Conservation (phyloP, 257 asterid genomes). For the Solanum corneliomulleri region DNA sequence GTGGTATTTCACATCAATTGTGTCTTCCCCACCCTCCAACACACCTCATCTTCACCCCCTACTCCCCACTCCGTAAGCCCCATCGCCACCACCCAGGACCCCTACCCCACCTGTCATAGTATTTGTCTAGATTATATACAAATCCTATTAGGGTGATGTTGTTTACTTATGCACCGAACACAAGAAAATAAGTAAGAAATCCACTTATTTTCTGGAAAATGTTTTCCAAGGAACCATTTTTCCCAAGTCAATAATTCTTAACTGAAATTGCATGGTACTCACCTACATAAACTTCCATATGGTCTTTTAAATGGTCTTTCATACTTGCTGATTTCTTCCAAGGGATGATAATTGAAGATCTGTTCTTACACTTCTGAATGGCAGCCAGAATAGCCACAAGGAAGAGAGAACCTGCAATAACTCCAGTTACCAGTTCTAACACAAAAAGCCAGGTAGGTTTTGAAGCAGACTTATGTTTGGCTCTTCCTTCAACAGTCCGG, state of each 20-base stretch:
- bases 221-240: neutral
- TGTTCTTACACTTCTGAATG: slow-evolving; percentile 47
- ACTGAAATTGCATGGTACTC: slow-evolving; percentile 1
- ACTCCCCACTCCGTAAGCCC: neutral
- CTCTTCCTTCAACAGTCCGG: slow-evolving; percentile 25
- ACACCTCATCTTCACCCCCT: neutral
- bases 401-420: slow-evolving; percentile 56
- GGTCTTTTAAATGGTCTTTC: slow-evolving; percentile 56
- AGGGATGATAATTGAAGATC: slow-evolving; percentile 64
- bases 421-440: slow-evolving; percentile 63
- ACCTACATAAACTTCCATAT: slow-evolving; percentile 58
- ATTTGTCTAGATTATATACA: neutral
- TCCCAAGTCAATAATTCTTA: neutral
- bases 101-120: neutral
- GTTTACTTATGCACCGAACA: neutral
- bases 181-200: neutral
- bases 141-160: neutral
- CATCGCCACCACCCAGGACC: neutral
- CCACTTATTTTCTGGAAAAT: neutral
- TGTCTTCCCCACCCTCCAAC: neutral
- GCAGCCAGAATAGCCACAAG: slow-evolving; percentile 44
- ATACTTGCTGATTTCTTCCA: slow-evolving; percentile 81
- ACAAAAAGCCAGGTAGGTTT: slow-evolving; percentile 78
- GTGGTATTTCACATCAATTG: neutral
- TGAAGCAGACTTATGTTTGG: slow-evolving; percentile 28